Percentiles rank a stretch among this genome's conserved stretches.
Evolutionary conservation across 2,329 filamentous ascomycete species (phyloP).

Genomic region (Rhynchosporium graminicola): DNA sequence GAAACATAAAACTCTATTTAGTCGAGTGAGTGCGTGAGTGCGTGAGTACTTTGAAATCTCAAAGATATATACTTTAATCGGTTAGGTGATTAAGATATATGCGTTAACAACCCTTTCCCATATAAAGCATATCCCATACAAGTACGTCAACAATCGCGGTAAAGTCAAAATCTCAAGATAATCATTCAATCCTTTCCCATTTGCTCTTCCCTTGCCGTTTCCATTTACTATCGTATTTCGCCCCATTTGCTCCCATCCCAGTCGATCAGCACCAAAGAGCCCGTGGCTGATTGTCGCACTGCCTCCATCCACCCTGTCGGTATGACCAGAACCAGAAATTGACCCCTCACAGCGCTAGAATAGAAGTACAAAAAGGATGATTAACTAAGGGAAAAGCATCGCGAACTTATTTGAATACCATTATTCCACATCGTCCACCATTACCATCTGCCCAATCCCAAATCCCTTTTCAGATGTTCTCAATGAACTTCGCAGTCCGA

Average conservation of each 20-base stretch:
- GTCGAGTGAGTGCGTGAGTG: too few species aligned
- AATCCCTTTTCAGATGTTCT: constrained; percentile 49
- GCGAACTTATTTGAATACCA: not conserved
- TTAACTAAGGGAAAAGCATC: not conserved
- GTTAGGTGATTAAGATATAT: too few species aligned
- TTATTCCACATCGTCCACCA: not conserved
- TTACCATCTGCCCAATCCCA: not conserved
- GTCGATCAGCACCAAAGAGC: too few species aligned
- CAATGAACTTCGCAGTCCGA: constrained; percentile 59
- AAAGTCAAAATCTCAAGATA: not conserved
- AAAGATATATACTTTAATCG: too few species aligned
- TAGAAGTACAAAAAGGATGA: not conserved
- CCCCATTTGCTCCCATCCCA: too few species aligned
- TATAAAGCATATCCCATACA: not conserved
- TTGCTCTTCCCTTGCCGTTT: not conserved
- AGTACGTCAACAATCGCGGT: not conserved
- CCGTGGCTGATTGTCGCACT: too few species aligned
- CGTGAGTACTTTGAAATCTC: too few species aligned
- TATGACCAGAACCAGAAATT: not conserved
- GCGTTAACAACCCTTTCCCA: not conserved
- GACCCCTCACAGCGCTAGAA: constrained; percentile 3
- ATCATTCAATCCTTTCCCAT: not conserved
- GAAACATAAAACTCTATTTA: too few species aligned
- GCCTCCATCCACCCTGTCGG: too few species aligned
- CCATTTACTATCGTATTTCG: not conserved